These are phyloP conservation scores for Rhizopus sp. DNA, from an alignment of 371 early-diverging fungal genomes.

Conservation along the genomic window DNA sequence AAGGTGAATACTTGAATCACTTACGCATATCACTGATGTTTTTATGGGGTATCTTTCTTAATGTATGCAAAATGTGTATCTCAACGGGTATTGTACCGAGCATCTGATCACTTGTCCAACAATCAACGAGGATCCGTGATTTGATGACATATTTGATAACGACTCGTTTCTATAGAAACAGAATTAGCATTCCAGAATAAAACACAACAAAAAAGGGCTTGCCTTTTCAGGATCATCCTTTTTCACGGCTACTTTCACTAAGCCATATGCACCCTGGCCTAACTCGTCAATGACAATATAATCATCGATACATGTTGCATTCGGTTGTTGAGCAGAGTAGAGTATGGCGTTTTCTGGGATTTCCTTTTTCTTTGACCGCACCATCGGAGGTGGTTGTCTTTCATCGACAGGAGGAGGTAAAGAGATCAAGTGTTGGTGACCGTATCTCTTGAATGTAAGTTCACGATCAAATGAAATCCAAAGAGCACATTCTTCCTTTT, in stretches of 20 bases:
- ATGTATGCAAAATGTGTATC: conserved; percentile 67
- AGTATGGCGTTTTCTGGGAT: conserved; percentile 19
- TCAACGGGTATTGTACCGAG: conserved; percentile 71
- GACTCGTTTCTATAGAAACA: conserved; percentile 48
- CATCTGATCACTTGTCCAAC: conserved; percentile 68
- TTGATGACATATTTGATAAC: conserved; percentile 82
- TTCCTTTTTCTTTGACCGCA: not conserved
- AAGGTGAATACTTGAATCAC: conserved; percentile 2
- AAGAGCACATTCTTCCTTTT: conserved; percentile 58
- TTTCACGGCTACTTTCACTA: conserved; percentile 63
- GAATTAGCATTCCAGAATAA: conserved; percentile 8
- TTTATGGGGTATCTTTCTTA: conserved; percentile 61
- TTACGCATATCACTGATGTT: conserved; percentile 64
- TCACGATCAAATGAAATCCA: conserved; percentile 75
- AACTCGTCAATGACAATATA: conserved; percentile 62
- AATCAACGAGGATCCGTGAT: conserved; percentile 69
- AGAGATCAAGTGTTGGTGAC: conserved; percentile 28
- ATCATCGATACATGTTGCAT: conserved; percentile 52
- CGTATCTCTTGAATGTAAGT: conserved; percentile 50
- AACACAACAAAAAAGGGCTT: conserved; percentile 16
- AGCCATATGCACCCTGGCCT: conserved; percentile 77
- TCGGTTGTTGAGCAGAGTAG: conserved; percentile 53
- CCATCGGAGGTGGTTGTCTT: not conserved
- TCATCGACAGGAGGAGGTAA: not conserved
- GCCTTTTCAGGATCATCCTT: conserved; percentile 49